Evolutionary conservation across 257 asterid genomes (phyloP).

Genomic region (Penstemon newberryi): DNA sequence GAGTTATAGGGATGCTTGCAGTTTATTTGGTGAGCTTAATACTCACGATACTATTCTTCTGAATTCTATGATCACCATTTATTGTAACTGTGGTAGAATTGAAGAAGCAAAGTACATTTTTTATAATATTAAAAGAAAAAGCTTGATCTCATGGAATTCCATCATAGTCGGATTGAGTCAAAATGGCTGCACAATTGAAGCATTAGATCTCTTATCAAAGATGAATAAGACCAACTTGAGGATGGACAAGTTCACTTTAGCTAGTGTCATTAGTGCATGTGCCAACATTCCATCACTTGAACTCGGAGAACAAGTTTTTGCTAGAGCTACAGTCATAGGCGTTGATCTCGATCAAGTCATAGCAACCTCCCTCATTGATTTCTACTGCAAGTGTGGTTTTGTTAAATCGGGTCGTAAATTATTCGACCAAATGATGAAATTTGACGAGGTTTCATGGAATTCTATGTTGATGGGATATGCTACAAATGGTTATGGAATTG

Average conservation of each 20-base stretch:
- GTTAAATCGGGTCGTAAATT: constrained; percentile 52
- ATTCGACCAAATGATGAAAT: constrained; percentile 51
- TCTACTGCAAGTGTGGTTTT: constrained; percentile 81
- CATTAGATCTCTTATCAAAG: constrained; percentile 57
- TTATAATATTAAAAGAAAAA: constrained; percentile 49
- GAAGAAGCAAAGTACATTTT: constrained; percentile 69
- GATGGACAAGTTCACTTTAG: constrained; percentile 60
- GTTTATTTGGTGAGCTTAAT: constrained; percentile 56
- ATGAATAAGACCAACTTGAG: constrained; percentile 55
- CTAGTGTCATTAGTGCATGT: constrained; percentile 78
- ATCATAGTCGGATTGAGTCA: constrained; percentile 78
- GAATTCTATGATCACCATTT: constrained; percentile 75
- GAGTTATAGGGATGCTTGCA: constrained; percentile 52
- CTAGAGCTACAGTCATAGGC: constrained; percentile 62
- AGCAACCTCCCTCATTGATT: constrained; percentile 68
- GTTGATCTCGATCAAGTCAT: constrained; percentile 58
- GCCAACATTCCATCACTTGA: constrained; percentile 67
- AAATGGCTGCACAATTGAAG: constrained; percentile 71
- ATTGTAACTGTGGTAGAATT: constrained; percentile 61
- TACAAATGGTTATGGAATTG: constrained; percentile 67
- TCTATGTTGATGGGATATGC: constrained; percentile 95
- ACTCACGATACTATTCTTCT: constrained; percentile 64
- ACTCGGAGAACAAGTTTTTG: constrained; percentile 79
- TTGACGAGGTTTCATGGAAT: constrained; percentile 73
- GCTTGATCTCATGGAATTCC: constrained; percentile 89